phyloP scores from a whole-genome alignment of 2,329 filamentous ascomycete species.

The Colletotrichum sansevieriae region DNA sequence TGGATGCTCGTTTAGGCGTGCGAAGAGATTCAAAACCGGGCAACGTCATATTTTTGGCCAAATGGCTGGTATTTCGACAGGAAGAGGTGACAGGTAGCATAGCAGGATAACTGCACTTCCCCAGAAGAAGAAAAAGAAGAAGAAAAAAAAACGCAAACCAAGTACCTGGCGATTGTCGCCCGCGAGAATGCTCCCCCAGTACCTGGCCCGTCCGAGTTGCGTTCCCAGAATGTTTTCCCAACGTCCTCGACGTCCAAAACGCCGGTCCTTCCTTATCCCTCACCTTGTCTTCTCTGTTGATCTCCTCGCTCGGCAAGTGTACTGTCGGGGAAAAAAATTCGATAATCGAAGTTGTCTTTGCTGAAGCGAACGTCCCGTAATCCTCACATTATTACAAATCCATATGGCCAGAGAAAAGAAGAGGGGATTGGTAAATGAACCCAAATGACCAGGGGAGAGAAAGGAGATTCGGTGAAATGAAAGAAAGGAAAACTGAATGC shows the following conservation, averaged over 20 bases:
- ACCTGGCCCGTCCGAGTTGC: conserved; percentile 15
- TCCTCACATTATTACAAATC: conserved; percentile 37
- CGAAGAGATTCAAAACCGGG: neutral
- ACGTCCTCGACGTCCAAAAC: neutral
- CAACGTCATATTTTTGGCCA: conserved; percentile 6
- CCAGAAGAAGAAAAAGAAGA: neutral
- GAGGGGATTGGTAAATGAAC: conserved; percentile 7
- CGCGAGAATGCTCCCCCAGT: conserved; percentile 24
- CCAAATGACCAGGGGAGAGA: conserved; percentile 7
- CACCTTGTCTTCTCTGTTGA: too few relatives aligned
- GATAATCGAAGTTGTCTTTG: conserved; percentile 25
- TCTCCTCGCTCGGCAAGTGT: neutral
- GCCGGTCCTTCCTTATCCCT: neutral
- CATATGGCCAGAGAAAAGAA: conserved; percentile 35
- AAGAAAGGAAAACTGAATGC: conserved; percentile 40
- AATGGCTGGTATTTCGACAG: neutral
- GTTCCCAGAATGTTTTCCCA: neutral
- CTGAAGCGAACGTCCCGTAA: conserved; percentile 39
- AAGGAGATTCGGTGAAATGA: neutral
- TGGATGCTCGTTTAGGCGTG: neutral
- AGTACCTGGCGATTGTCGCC: conserved; percentile 24
- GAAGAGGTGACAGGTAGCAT: neutral
- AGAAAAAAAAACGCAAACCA: conserved; percentile 15
- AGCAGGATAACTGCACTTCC: conserved; percentile 12
- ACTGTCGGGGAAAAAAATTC: neutral